A percentile compares a stretch with the other conserved stretches of the same genome.
Conservation (phyloP, 139 green algal genomes). For the Chlamydomonas incerta region DNA sequence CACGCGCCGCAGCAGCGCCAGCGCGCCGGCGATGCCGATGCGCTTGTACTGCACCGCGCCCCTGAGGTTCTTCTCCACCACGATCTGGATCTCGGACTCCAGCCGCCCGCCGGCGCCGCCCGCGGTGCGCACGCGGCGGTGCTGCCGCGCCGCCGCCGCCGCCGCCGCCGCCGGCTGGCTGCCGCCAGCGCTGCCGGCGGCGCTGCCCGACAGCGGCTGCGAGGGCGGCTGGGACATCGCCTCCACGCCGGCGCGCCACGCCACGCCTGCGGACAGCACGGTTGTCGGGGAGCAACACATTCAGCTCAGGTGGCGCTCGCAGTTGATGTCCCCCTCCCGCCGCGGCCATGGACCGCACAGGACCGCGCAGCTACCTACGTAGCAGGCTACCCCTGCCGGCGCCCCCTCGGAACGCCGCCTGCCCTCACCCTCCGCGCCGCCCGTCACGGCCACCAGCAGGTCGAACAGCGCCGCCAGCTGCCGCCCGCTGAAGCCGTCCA, state of each 20-base stretch:
- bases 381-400: no score
- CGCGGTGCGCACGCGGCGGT: background rate
- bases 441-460: constrained; percentile 47
- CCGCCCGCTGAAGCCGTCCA: constrained; percentile 53
- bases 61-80: constrained; percentile 54
- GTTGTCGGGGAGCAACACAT: no score
- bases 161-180: background rate
- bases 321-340: no score
- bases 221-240: background rate
- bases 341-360: no score
- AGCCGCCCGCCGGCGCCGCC: constrained; percentile 39
- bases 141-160: background rate
- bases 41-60: constrained; percentile 48
- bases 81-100: constrained; percentile 55
- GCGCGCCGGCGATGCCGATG: constrained; percentile 49
- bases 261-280: constrained; percentile 26
- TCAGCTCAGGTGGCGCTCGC: no score
- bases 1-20: constrained; percentile 42
- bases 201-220: no score
- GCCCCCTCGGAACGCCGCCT: background rate
- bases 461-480: constrained; percentile 55
- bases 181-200: no score
- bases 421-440: constrained; percentile 23
- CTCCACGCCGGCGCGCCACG: background rate
- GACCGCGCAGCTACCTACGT: no score